These are phyloP conservation scores for Xylariaceae sp. DNA, from an alignment of 2,329 filamentous ascomycete genomes.

Conservation along the genomic window DNA sequence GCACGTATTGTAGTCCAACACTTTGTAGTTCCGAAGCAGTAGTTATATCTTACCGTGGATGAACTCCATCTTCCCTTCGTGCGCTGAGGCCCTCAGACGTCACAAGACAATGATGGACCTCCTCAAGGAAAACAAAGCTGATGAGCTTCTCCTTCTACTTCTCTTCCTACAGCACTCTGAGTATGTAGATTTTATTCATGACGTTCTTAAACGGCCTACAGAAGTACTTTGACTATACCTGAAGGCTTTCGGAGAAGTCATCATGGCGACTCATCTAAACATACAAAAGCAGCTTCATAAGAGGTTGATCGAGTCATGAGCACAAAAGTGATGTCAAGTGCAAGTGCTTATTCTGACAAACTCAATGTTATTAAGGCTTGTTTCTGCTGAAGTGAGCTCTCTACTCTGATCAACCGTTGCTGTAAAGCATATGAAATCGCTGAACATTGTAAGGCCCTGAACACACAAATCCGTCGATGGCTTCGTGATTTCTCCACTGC, in stretches of 20 bases:
- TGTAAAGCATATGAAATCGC: too few relatives aligned
- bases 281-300: too few relatives aligned
- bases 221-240: constrained; percentile 6
- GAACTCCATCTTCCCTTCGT: neutral
- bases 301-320: too few relatives aligned
- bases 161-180: constrained; percentile 18
- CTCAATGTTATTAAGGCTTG: too few relatives aligned
- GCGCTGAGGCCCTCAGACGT: constrained; percentile 14
- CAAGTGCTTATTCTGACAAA: too few relatives aligned
- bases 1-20: too few relatives aligned
- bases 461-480: constrained; percentile 17
- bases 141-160: constrained; percentile 11
- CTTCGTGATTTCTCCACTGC: constrained; percentile 23
- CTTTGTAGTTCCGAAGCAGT: constrained; percentile 7
- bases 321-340: too few relatives aligned
- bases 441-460: too few relatives aligned
- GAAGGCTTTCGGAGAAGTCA: constrained; percentile 15
- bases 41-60: constrained; percentile 3
- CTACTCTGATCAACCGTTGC: too few relatives aligned
- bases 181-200: constrained; percentile 18
- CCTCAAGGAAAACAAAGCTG: constrained; percentile 12
- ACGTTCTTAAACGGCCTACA: constrained; percentile 10
- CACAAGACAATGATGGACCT: constrained; percentile 16
- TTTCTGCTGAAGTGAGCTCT: too few relatives aligned
- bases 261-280: too few relatives aligned